Percentiles rank a stretch among this genome's conserved stretches.
These are phyloP conservation scores for Perilla frutescens DNA, from an alignment of 257 asterid species.

Conservation along the genomic window DNA sequence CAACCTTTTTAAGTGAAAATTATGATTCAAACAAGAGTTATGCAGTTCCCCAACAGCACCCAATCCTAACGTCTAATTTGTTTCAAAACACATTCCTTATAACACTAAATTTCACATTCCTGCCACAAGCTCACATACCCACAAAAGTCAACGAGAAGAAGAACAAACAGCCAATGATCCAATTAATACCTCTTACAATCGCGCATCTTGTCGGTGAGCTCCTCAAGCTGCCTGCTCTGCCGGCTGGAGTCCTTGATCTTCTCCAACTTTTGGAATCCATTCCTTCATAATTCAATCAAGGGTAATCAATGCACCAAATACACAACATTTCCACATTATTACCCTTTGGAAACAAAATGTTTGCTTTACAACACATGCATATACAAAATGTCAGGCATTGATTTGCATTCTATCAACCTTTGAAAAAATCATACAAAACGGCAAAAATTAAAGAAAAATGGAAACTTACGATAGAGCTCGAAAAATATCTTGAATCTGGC, in stretches of 20 bases:
- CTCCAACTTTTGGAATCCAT: constrained; percentile 98
- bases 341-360: not conserved
- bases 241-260: constrained; percentile 90
- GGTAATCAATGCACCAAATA: constrained; percentile 30
- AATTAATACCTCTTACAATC: constrained; percentile 89
- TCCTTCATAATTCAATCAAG: constrained; percentile 54
- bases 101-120: constrained; percentile 7
- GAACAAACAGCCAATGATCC: constrained; percentile 18
- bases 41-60: not conserved
- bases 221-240: constrained; percentile 96
- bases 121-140: constrained; percentile 19
- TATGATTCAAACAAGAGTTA: constrained; percentile 8
- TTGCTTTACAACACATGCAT: not conserved
- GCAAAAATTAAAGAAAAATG: not conserved
- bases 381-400: not conserved
- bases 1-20: constrained; percentile 13
- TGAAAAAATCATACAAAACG: not conserved
- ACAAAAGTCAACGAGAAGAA: constrained; percentile 26
- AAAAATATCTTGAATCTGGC: constrained; percentile 81
- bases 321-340: not conserved
- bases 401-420: constrained; percentile 14
- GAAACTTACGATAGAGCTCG: constrained; percentile 90
- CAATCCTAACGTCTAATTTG: constrained; percentile 16
- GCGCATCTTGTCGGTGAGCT: constrained; percentile 95
- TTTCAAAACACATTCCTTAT: constrained; percentile 22